phyloP scores from a whole-genome alignment of 176 grass and related monocot genomes.

The Tuctoria greenei region DNA sequence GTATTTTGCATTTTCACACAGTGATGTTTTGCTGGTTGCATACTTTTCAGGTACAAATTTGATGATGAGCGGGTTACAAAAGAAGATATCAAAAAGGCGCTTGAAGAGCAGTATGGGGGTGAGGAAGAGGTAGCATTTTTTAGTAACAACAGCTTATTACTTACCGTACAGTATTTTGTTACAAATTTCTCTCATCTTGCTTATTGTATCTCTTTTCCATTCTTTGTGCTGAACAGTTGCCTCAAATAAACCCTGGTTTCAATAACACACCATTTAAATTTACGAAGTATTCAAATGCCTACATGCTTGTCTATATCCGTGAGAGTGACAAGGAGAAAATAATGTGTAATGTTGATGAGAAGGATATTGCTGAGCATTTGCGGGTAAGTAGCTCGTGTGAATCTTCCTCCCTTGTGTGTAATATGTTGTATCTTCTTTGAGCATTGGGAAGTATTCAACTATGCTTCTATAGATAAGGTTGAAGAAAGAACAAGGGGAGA shows the following conservation, averaged over 20 bases:
- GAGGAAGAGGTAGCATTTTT: slow-evolving; percentile 76
- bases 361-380: slow-evolving; percentile 86
- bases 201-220: slow-evolving; percentile 23
- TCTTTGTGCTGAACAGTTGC: slow-evolving; percentile 54
- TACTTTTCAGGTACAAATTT: slow-evolving; percentile 84
- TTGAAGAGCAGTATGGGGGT: slow-evolving; percentile 98
- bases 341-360: slow-evolving; percentile 90
- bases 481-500: slow-evolving; percentile 99
- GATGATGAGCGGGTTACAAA: slow-evolving; percentile 97
- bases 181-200: slow-evolving; percentile 22
- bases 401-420: slow-evolving; percentile 25
- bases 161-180: slow-evolving; percentile 20
- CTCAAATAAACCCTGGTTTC: slow-evolving; percentile 79
- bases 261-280: slow-evolving; percentile 85
- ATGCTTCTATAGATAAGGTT: slow-evolving; percentile 75
- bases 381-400: slow-evolving; percentile 37
- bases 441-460: slow-evolving; percentile 29
- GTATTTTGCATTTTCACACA: not conserved
- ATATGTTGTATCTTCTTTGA: slow-evolving; percentile 13
- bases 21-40: slow-evolving; percentile 6
- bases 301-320: slow-evolving; percentile 91
- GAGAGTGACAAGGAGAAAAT: slow-evolving; percentile 89
- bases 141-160: not conserved
- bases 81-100: slow-evolving; percentile 88
- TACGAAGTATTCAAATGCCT: slow-evolving; percentile 88